These are phyloP conservation scores for Melaleuca quinquenervia DNA, from an alignment of 345 rosid species.

Conservation along the genomic window DNA sequence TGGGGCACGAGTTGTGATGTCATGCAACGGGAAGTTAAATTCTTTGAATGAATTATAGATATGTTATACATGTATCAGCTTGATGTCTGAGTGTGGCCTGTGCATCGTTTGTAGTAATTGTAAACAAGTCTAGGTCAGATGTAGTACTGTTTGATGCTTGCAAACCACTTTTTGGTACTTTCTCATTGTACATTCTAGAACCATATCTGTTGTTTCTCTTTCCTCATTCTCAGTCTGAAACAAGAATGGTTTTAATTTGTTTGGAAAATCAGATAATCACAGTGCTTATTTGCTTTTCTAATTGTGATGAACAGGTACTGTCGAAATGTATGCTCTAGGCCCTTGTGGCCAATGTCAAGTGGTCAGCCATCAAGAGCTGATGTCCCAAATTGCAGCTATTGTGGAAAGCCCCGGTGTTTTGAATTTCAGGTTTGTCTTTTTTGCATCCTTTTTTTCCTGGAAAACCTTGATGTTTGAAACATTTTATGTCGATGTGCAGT, in stretches of 20 bases:
- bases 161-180: no score
- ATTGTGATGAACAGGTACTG: slow-evolving; percentile 21
- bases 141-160: background rate
- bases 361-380: slow-evolving; percentile 55
- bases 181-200: no score
- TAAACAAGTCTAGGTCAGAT: background rate
- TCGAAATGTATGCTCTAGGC: slow-evolving; percentile 35
- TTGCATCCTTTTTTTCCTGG: background rate
- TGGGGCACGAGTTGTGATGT: background rate
- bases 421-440: slow-evolving; percentile 70
- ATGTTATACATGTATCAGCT: background rate
- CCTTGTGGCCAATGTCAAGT: slow-evolving; percentile 67
- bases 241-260: background rate
- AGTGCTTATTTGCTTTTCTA: background rate
- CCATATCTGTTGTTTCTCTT: background rate
- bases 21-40: background rate
- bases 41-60: background rate
- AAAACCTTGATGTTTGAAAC: background rate
- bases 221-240: background rate
- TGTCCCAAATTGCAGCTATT: slow-evolving; percentile 59
- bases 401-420: slow-evolving; percentile 53
- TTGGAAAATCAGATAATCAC: background rate
- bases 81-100: background rate
- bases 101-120: background rate
- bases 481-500: background rate